Evolutionary conservation across 768 basidiomycete genomes (phyloP), one percentile per base, ranked within the genome.

Genomic region (Mycena capillaripes): DNA sequence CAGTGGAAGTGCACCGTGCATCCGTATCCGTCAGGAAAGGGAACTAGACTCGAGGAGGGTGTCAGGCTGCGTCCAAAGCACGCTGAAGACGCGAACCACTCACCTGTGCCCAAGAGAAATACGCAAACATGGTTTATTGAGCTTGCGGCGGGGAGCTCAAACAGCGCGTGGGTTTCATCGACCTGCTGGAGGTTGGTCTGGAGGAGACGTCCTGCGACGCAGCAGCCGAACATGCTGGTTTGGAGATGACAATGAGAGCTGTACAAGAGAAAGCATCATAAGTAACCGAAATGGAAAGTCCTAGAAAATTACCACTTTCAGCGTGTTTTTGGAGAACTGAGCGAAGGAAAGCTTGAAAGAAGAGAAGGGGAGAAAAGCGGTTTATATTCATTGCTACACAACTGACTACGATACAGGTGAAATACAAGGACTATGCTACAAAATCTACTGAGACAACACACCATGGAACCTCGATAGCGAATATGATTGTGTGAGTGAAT

Each of bases 51-150:
- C 60, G 32, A 44, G 9, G 36, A 23, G 12, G 7, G n/a, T 7
- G 10, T 42, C 50, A 66, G 50, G 57, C 57, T 66, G 42, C 58
- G 52, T 38, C 46, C 62, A 62, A 14, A n/a, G n/a, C n/a, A n/a
- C n/a, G n/a, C 11, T 34, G 50, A 40, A 11, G 11, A 27, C 25
- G 42, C 27, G 25, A 38, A 42, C 19, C 3, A 81, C 89, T 61
- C 72, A 94, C 95, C 87, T 55, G 92, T 92, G 52, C 95, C 95
- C 6, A 95, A 81, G 17, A 97, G 81, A 81, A 96, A 97, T 2
- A 97, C 93, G 57, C 93, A 94, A 52, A 97, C 82, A 78, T 97
- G 95, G 77, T 97, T 96, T 73, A 97, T 93, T 17, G 88, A 85
- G 69, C 88, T 89, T 0, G 94, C 94, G 29, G 87, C 85, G 0